A percentile compares a stretch with the other conserved stretches of the same genome.
These are phyloP conservation scores for Prosopis cineraria DNA, from an alignment of 306 rosid species.

Conservation along the genomic window DNA sequence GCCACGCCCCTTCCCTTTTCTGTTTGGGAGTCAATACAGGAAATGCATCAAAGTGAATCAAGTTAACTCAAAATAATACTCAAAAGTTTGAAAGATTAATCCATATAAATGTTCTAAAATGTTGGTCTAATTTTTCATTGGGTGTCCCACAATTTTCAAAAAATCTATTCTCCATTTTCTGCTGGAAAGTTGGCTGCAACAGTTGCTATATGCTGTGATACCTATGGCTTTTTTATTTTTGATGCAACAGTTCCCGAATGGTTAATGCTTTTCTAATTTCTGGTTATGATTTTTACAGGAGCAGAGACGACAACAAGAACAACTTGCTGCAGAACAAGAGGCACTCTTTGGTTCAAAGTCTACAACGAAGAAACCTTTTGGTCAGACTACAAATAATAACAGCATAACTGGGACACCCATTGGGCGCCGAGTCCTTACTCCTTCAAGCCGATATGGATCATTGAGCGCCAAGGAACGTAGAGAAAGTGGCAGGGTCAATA, in stretches of 20 bases:
- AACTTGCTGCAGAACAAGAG: conserved; percentile 69
- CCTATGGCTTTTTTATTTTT: conserved; percentile 4
- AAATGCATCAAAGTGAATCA: conserved; percentile 15
- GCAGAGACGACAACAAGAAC: conserved; percentile 76
- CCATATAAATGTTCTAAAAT: background rate
- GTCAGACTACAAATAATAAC: conserved; percentile 63
- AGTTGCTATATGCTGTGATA: background rate
- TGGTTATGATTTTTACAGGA: conserved; percentile 50
- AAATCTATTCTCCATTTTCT: background rate
- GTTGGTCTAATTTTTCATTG: conserved; percentile 4
- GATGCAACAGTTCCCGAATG: too few relatives aligned
- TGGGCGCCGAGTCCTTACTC: conserved; percentile 56
- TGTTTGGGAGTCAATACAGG: background rate
- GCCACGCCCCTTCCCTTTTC: background rate
- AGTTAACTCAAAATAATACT: background rate
- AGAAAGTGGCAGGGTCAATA: conserved; percentile 64
- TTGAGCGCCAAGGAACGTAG: conserved; percentile 60
- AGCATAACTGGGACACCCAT: conserved; percentile 64
- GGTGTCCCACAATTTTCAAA: background rate
- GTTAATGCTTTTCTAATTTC: conserved; percentile 1
- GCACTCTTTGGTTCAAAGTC: conserved; percentile 76
- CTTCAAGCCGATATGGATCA: conserved; percentile 55
- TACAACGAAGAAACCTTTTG: conserved; percentile 70
- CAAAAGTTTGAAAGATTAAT: background rate
- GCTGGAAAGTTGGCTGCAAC: conserved; percentile 14